Evolutionary conservation across 768 basidiomycete genomes (phyloP).

Genomic region (Tylopilus plumbeoviolaceoides): DNA sequence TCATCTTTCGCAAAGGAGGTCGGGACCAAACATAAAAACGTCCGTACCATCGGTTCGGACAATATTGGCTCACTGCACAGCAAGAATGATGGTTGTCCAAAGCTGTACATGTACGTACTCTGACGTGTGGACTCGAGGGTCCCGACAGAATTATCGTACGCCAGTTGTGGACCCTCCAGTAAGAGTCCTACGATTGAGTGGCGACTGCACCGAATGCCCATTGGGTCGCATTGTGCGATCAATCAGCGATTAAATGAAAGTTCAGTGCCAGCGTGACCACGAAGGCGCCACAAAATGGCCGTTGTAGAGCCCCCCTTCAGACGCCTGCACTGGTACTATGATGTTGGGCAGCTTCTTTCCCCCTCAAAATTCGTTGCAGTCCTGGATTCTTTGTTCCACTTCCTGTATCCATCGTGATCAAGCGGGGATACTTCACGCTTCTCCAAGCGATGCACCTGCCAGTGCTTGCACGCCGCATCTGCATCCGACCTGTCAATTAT

Average conservation of each 20-base stretch:
- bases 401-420: neutral
- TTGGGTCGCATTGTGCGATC: slow-evolving; percentile 1
- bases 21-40: neutral
- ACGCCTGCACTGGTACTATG: slow-evolving; percentile 3
- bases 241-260: slow-evolving; percentile 10
- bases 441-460: slow-evolving; percentile 1
- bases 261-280: slow-evolving; percentile 11
- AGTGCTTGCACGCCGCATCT: neutral
- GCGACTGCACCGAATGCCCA: neutral
- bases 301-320: neutral
- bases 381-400: slow-evolving; percentile 1
- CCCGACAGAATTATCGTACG: neutral
- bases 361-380: slow-evolving; percentile 17
- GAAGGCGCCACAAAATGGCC: slow-evolving; percentile 10
- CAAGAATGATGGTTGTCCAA: slow-evolving; percentile 4
- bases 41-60: neutral
- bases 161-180: neutral
- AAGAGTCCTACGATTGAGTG: neutral
- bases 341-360: neutral
- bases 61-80: neutral
- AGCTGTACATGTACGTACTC: slow-evolving; percentile 8
- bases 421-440: neutral
- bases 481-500: neutral
- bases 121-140: neutral
- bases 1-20: neutral